phyloP scores from a whole-genome alignment of 306 rosid genomes.

The Pueraria montana region DNA sequence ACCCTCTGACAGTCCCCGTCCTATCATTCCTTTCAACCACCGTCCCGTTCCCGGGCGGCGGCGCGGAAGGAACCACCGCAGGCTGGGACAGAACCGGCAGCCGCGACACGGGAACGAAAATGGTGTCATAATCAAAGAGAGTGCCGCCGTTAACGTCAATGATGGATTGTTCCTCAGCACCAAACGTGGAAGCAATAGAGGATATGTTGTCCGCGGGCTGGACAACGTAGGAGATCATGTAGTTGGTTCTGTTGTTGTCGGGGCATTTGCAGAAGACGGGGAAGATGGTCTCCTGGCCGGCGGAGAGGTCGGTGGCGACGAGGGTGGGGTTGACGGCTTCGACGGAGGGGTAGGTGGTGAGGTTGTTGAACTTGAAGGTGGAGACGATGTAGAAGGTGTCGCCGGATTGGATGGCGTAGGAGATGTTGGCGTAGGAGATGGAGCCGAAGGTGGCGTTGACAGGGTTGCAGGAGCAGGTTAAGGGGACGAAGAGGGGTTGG shows the following conservation, averaged over 20 bases:
- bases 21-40: too few relatives aligned
- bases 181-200: conserved; percentile 66
- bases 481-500: conserved; percentile 79
- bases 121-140: conserved; percentile 56
- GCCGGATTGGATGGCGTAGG: conserved; percentile 56
- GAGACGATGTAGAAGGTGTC: conserved; percentile 75
- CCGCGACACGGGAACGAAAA: conserved; percentile 71
- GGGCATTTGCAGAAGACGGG: conserved; percentile 94
- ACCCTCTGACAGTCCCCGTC: conserved; percentile 64
- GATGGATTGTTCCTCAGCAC: conserved; percentile 50
- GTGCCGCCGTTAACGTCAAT: conserved; percentile 50
- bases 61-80: conserved; percentile 35
- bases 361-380: conserved; percentile 55
- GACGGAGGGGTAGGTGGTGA: conserved; percentile 82
- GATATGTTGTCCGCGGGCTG: conserved; percentile 74
- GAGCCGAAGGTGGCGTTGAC: conserved; percentile 55
- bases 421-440: conserved; percentile 80
- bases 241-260: conserved; percentile 41
- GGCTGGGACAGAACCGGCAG: conserved; percentile 78
- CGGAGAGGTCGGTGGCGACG: conserved; percentile 49
- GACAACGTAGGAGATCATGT: conserved; percentile 75
- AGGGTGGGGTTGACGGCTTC: conserved; percentile 71
- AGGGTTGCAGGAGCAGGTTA: conserved; percentile 73
- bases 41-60: conserved; percentile 28
- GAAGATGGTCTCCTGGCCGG: conserved; percentile 63